phyloP scores from a whole-genome alignment of 352 stramenopile genomes.

The Globisporangium nunn region DNA sequence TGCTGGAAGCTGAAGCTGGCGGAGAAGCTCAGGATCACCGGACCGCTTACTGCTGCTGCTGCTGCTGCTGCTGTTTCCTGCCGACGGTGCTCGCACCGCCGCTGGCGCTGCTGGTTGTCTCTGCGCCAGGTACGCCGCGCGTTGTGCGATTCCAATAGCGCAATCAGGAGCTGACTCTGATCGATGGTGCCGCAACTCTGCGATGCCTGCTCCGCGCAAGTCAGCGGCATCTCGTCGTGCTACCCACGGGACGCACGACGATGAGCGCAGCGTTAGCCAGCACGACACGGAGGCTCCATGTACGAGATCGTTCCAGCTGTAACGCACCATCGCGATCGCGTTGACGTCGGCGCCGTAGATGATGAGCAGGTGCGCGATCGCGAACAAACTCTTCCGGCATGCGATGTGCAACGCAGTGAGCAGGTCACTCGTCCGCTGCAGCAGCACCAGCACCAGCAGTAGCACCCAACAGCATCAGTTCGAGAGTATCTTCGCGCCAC shows the following conservation, averaged over 20 bases:
- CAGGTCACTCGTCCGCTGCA: constrained; percentile 42
- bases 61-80: not conserved
- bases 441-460: too few species aligned
- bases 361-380: constrained; percentile 53
- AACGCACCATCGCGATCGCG: constrained; percentile 41
- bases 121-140: constrained; percentile 54
- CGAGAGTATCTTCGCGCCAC: too few species aligned
- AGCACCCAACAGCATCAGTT: too few species aligned
- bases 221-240: constrained; percentile 64
- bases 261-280: not conserved
- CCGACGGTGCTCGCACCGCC: not conserved
- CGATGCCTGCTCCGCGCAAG: constrained; percentile 27
- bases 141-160: constrained; percentile 32
- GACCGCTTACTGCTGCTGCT: not conserved
- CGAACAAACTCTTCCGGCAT: constrained; percentile 52
- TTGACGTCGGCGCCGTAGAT: constrained; percentile 72
- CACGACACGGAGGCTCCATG: too few species aligned
- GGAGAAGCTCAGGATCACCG: constrained; percentile 26
- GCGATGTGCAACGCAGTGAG: constrained; percentile 59
- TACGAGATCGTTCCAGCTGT: too few species aligned
- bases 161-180: constrained; percentile 25
- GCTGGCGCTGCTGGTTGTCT: not conserved
- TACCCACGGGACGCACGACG: constrained; percentile 7
- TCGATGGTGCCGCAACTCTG: not conserved
- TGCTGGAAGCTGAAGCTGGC: constrained; percentile 12